Conservation (phyloP, 345 rosid species). For the Cardamine resedifolia region DNA sequence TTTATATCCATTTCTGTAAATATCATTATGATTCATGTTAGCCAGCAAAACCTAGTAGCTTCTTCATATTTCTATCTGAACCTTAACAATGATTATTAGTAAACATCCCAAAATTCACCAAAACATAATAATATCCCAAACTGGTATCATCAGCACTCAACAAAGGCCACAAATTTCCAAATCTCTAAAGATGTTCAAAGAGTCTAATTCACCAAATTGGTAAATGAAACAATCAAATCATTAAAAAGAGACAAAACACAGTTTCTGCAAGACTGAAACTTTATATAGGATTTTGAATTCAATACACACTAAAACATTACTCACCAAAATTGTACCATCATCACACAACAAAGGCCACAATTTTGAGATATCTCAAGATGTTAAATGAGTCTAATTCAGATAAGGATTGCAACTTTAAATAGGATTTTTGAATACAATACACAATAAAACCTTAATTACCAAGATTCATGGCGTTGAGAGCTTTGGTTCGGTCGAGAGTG, state of each 20-base stretch:
- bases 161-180: neutral
- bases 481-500: constrained; percentile 91
- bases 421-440: neutral
- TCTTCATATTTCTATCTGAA: neutral
- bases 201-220: neutral
- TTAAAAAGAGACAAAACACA: neutral
- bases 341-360: too few species aligned
- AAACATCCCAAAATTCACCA: too few species aligned
- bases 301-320: neutral
- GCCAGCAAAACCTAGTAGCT: neutral
- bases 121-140: too few species aligned
- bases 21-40: neutral
- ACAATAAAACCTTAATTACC: constrained; percentile 37
- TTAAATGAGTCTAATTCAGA: too few species aligned
- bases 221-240: neutral
- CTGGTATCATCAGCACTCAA: neutral
- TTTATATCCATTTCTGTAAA: constrained; percentile 77
- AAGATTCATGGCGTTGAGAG: constrained; percentile 95
- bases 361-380: too few species aligned
- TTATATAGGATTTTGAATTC: neutral
- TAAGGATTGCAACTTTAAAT: neutral
- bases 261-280: neutral
- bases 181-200: neutral
- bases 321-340: constrained; percentile 47
- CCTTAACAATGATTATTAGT: too few species aligned